A percentile compares a stretch with the other conserved stretches of the same genome.
phyloP scores from a whole-genome alignment of 2,329 filamentous ascomycete species.

The Cytospora mali region DNA sequence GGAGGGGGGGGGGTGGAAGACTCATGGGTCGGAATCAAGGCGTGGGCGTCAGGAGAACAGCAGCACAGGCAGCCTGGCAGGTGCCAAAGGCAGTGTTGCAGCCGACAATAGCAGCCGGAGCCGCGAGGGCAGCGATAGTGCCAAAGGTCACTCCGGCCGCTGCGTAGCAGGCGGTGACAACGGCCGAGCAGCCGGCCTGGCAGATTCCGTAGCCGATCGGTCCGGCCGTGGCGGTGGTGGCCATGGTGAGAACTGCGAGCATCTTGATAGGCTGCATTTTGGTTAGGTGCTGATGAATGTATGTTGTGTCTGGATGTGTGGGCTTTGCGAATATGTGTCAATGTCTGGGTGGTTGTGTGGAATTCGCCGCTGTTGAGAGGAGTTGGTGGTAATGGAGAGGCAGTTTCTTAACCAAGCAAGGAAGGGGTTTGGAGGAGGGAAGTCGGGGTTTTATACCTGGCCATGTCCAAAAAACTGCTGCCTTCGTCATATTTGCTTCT shows the following conservation, averaged over 20 bases:
- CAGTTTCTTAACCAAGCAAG: too few species aligned
- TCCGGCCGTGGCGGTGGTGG: not conserved
- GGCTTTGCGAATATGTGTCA: not conserved
- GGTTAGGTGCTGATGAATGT: not conserved
- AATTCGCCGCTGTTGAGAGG: not conserved
- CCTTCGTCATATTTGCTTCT: too few species aligned
- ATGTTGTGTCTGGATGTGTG: not conserved
- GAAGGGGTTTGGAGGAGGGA: too few species aligned
- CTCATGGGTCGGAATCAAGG: not conserved
- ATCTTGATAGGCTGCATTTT: not conserved
- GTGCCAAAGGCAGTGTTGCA: not conserved
- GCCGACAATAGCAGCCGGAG: not conserved
- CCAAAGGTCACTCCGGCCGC: conserved; percentile 1
- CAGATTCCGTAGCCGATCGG: not conserved
- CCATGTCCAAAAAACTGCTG: too few species aligned
- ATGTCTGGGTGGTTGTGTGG: not conserved
- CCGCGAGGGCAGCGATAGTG: not conserved
- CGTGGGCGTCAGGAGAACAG: not conserved
- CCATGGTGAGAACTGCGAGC: not conserved
- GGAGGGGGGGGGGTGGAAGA: too few species aligned
- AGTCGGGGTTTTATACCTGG: too few species aligned
- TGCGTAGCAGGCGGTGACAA: not conserved
- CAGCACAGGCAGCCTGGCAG: not conserved
- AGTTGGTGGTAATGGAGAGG: not conserved
- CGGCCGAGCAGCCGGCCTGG: not conserved